These are phyloP conservation scores for Aspergillus homomorphus DNA, from an alignment of 495 filamentous ascomycete species.

Conservation along the genomic window DNA sequence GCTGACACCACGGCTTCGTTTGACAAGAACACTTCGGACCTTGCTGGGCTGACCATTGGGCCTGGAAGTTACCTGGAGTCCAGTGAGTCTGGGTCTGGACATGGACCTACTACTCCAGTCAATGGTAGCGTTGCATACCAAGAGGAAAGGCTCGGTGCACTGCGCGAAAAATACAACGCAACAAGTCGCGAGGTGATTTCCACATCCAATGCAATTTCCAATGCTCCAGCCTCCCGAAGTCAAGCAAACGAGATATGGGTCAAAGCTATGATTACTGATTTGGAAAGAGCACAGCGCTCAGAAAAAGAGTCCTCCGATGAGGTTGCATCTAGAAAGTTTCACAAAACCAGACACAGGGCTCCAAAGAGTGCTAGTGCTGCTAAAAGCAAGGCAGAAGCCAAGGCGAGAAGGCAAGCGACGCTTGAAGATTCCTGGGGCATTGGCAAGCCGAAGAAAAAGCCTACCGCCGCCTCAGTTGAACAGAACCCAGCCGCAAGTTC, in stretches of 20 bases:
- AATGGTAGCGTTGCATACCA: background rate
- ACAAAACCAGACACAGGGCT: slow-evolving; percentile 27
- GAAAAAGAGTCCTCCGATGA: slow-evolving; percentile 17
- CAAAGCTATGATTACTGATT: background rate
- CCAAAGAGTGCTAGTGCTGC: slow-evolving; percentile 9
- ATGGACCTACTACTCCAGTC: background rate
- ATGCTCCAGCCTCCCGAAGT: background rate
- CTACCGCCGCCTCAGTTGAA: background rate
- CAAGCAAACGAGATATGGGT: background rate
- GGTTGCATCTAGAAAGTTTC: slow-evolving; percentile 15
- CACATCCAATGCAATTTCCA: background rate
- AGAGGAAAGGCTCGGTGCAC: background rate
- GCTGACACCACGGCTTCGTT: background rate
- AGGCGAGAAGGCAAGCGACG: slow-evolving; percentile 27
- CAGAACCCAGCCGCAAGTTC: background rate
- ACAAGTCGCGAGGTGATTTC: no score
- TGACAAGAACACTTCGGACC: background rate
- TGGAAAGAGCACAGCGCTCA: slow-evolving; percentile 6
- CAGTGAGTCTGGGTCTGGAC: background rate
- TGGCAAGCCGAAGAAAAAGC: slow-evolving; percentile 7
- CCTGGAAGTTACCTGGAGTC: background rate
- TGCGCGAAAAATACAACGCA: background rate
- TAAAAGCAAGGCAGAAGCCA: slow-evolving; percentile 11
- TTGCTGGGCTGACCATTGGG: slow-evolving; percentile 5
- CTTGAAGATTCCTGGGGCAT: slow-evolving; percentile 29